Base-by-base conservation (phyloP, 2,329 filamentous ascomycete species). In the Arachnopeziza araneosa region DNA sequence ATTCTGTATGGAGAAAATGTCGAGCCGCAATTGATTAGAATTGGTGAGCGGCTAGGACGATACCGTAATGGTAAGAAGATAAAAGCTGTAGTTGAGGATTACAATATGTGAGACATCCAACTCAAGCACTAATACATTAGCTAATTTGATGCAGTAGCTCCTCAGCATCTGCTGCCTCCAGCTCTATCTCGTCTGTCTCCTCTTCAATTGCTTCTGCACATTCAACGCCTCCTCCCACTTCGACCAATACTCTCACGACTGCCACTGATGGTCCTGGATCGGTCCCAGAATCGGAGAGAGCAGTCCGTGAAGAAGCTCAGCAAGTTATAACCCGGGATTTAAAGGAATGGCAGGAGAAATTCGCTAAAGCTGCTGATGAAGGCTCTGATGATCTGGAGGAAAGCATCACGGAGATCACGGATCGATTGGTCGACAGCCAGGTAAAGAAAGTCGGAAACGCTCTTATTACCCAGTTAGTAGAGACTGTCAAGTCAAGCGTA, bases 21-120 rank as follows among this genome's bases (percentile, higher is more conserved):
- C 2, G 93, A 98, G 76, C 96, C 96, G 17, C 96, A 99, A 75
- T 81, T 99, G 17, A 84, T 93, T 59, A 91, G 92, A 69, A 98
- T 99, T 69, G 90, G 91, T 14, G 89, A 97, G 76, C 87, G 93
- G 52, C 82, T 99, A 12, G 93, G 92, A 50, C 81, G 89, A 54
- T 90, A 92, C 60, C 75, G 80, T 23, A 80, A 83, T 67, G 84
- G 84, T 22, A 84, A 83, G 71, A 86, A 84, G 66, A 67, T 88
- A 23, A 80, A 86, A 66, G 80, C 83, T 44, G 81, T 79, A 21
- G 76, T 83, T 50, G 80, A 85, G 54, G 80, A 83, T 51, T 73
- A 79, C 56, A 81, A 84, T 57, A 76, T 70, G 75, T 78, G 73
- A 60, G 66, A 24, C 19, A 8, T n/a, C 26, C 22, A 32, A 24